Conservation (phyloP, 2,329 filamentous ascomycete genomes). For the Sporothrix brasiliensis region DNA sequence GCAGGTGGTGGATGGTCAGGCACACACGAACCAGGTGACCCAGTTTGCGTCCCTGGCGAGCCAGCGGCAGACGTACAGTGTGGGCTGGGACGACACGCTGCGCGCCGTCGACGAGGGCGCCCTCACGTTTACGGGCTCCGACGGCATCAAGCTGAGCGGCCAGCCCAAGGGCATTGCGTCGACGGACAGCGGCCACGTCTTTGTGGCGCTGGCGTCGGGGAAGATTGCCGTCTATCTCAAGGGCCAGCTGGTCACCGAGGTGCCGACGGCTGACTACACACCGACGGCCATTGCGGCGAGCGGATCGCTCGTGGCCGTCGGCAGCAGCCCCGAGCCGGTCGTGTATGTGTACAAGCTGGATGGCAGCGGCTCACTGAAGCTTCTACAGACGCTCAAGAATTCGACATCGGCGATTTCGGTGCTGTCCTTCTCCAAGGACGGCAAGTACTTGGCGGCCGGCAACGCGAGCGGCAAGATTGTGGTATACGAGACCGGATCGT, state of each 20-base stretch:
- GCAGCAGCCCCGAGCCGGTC: slow-evolving; percentile 66
- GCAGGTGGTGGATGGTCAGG: slow-evolving; percentile 73
- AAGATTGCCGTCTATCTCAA: slow-evolving; percentile 58
- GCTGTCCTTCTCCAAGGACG: slow-evolving; percentile 79
- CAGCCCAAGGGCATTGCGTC: slow-evolving; percentile 78
- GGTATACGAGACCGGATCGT: slow-evolving; percentile 66
- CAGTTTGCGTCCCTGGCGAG: slow-evolving; percentile 68
- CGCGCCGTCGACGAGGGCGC: slow-evolving; percentile 74
- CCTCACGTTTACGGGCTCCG: slow-evolving; percentile 71
- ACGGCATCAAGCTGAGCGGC: slow-evolving; percentile 64
- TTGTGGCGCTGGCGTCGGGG: slow-evolving; percentile 60
- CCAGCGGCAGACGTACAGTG: slow-evolving; percentile 72
- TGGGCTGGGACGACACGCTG: slow-evolving; percentile 92
- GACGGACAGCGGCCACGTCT: slow-evolving; percentile 52
- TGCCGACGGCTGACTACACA: slow-evolving; percentile 60
- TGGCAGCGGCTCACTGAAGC: slow-evolving; percentile 58
- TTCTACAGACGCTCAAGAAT: slow-evolving; percentile 62
- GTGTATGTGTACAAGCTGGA: slow-evolving; percentile 73
- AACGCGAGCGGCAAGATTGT: slow-evolving; percentile 85
- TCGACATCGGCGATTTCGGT: slow-evolving; percentile 74
- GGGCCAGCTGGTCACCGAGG: slow-evolving; percentile 62
- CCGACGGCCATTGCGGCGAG: slow-evolving; percentile 73
- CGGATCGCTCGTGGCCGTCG: slow-evolving; percentile 71
- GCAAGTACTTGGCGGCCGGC: slow-evolving; percentile 78
- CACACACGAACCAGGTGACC: slow-evolving; percentile 83